Conservation (phyloP, 2,329 filamentous ascomycete genomes). For the Claviceps monticola region DNA sequence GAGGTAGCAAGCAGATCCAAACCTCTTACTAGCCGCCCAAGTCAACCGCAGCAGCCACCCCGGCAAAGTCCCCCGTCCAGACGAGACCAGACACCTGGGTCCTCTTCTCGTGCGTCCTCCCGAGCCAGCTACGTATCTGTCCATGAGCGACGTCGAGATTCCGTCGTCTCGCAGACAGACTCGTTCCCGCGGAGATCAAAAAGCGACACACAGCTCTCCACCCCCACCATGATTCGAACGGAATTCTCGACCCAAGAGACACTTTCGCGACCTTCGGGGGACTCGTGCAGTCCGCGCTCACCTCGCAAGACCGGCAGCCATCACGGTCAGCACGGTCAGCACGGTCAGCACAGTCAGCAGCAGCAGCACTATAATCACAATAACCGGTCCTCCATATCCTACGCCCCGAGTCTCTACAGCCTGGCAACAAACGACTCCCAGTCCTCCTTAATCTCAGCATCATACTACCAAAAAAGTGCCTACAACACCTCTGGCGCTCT, state of each 20-base stretch:
- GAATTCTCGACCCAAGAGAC: slow-evolving; percentile 14
- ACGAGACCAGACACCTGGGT: slow-evolving; percentile 13
- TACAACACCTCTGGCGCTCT: slow-evolving; percentile 36
- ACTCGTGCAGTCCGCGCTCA: slow-evolving; percentile 11
- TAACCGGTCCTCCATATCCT: slow-evolving; percentile 15
- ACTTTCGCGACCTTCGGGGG: slow-evolving; percentile 9
- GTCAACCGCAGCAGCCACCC: slow-evolving; percentile 1
- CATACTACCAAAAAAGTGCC: slow-evolving; percentile 32
- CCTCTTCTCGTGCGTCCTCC: slow-evolving; percentile 26
- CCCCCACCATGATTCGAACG: slow-evolving; percentile 22
- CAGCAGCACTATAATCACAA: neutral
- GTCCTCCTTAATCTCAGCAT: slow-evolving; percentile 36
- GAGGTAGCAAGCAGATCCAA: slow-evolving; percentile 3
- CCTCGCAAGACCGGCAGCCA: slow-evolving; percentile 7
- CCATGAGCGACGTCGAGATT: slow-evolving; percentile 37
- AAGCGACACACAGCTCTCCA: slow-evolving; percentile 29
- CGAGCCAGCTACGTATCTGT: slow-evolving; percentile 35
- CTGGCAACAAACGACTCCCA: slow-evolving; percentile 42
- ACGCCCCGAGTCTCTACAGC: slow-evolving; percentile 46
- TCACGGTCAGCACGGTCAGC: neutral
- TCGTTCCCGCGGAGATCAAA: slow-evolving; percentile 37
- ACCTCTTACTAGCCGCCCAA: slow-evolving; percentile 3
- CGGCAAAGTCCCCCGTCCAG: slow-evolving; percentile 1
- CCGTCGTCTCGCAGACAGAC: slow-evolving; percentile 41
- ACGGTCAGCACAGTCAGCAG: neutral